Percentiles rank a stretch among this genome's conserved stretches.
phyloP scores from a whole-genome alignment of 73 alveolate genomes.

The Uronychia setigera region DNA sequence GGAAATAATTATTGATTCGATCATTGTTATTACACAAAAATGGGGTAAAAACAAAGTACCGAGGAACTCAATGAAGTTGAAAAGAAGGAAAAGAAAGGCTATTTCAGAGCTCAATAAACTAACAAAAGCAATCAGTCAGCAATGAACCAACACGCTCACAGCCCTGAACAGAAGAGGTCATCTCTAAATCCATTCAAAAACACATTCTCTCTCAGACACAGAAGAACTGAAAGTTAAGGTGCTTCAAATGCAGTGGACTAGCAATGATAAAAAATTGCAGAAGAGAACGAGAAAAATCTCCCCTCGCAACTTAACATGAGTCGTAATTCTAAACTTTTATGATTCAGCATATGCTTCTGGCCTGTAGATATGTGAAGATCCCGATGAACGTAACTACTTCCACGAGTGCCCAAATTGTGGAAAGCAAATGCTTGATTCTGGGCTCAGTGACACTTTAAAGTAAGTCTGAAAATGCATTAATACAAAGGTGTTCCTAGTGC shows the following conservation, averaged over 20 bases:
- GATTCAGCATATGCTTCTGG: neutral
- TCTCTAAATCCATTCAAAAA: neutral
- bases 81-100: neutral
- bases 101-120: neutral
- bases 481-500: neutral
- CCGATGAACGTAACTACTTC: constrained; percentile 23
- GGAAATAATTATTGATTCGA: too few relatives aligned
- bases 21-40: too few relatives aligned
- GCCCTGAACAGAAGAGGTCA: neutral
- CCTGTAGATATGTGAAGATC: constrained; percentile 5
- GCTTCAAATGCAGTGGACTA: neutral
- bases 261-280: neutral
- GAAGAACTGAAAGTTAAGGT: neutral
- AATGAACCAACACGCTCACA: neutral
- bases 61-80: neutral
- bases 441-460: constrained; percentile 1
- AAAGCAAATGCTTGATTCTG: constrained; percentile 17
- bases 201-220: neutral
- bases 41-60: neutral
- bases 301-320: neutral
- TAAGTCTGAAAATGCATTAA: too few relatives aligned
- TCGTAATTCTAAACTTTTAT: neutral
- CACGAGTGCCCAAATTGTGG: constrained; percentile 20
- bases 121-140: neutral
- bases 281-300: neutral